Base-by-base conservation (phyloP, 768 basidiomycete species). In the Daedaleopsis nitida region DNA sequence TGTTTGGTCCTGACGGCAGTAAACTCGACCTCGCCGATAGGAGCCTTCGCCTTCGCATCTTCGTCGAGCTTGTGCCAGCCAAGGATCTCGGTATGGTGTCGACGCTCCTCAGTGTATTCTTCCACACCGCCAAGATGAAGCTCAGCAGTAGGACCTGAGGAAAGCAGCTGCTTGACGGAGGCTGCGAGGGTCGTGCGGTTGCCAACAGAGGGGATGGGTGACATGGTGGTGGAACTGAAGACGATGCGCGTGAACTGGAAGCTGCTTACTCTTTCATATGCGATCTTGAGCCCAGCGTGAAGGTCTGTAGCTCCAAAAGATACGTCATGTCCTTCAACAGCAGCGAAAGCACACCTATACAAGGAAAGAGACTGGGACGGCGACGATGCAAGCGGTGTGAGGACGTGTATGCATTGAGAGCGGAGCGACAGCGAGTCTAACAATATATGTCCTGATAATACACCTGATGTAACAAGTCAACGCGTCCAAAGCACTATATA, bases 401-500 rank as follows among this genome's bases (percentile, higher is more conserved):
- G 52, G 23, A 9, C n/a, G 13, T 44, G 54, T 55, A 14, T 27
- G 49, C 23, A 50, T 50, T 16, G 11, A 16, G 16, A 32, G 39
- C 17, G 23, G 19, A 39, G 14, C n/a, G 3, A 12, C 9, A 49
- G 5, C 6, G 6, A 6, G 1, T 52, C 38, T n/a, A 54, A n/a
- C 52, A 32, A 13, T 35, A 45, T 55, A 59, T 55, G 17, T 24
- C 14, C 55, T 37, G 23, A 50, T 65, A n/a, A 66, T 57, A 63
- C 62, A 63, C 50, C 56, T 55, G 23, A n/a, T 57, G 35, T 54
- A 60, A 53, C 51, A 63, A 59, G 57, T 54, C 55, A 58, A 58
- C 52, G 37, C 53, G 51, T 50, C 50, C 51, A 52, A 35, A 32
- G 27, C 7, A 13, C 27, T 27, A 44, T 57, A 65, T 27, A 55